Conservation (phyloP, 2,329 filamentous ascomycete species). For the Onygenales sp. region DNA sequence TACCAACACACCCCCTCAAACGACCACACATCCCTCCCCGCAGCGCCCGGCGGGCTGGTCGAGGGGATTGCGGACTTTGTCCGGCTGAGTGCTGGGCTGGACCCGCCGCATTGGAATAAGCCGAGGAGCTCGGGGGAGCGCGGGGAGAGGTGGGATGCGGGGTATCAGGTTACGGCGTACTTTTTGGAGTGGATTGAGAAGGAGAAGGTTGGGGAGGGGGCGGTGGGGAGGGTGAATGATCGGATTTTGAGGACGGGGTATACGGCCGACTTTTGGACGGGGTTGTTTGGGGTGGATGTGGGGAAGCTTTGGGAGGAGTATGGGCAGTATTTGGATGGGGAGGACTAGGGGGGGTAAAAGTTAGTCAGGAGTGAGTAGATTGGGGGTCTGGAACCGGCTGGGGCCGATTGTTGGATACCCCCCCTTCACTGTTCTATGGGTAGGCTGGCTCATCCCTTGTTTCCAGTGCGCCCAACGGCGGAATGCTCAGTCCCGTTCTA, state of each 20-base stretch:
- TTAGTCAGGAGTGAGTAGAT: too few relatives aligned
- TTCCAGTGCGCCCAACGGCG: too few relatives aligned
- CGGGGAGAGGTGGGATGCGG: constrained; percentile 67
- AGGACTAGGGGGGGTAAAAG: too few relatives aligned
- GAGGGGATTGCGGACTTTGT: constrained; percentile 95
- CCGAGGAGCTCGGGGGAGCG: constrained; percentile 36
- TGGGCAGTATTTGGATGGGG: constrained; percentile 36
- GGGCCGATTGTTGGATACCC: too few relatives aligned
- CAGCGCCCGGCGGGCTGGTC: constrained; percentile 62
- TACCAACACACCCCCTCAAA: constrained; percentile 66
- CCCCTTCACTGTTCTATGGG: too few relatives aligned
- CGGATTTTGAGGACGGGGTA: constrained; percentile 27
- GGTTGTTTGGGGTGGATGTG: constrained; percentile 57
- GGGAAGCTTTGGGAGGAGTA: constrained; percentile 69
- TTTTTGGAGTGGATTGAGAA: constrained; percentile 80
- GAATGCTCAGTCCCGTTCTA: too few relatives aligned
- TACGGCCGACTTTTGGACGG: constrained; percentile 24
- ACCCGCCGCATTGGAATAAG: constrained; percentile 73
- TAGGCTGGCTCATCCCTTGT: too few relatives aligned
- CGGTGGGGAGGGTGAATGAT: constrained; percentile 49
- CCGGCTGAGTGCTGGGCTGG: constrained; percentile 60
- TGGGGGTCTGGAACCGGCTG: too few relatives aligned
- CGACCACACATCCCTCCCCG: constrained; percentile 10
- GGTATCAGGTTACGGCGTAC: constrained; percentile 85
- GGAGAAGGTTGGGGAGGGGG: constrained; percentile 57